Evolutionary conservation across 306 rosid genomes (phyloP).

Genomic region (Acacia crassicarpa): DNA sequence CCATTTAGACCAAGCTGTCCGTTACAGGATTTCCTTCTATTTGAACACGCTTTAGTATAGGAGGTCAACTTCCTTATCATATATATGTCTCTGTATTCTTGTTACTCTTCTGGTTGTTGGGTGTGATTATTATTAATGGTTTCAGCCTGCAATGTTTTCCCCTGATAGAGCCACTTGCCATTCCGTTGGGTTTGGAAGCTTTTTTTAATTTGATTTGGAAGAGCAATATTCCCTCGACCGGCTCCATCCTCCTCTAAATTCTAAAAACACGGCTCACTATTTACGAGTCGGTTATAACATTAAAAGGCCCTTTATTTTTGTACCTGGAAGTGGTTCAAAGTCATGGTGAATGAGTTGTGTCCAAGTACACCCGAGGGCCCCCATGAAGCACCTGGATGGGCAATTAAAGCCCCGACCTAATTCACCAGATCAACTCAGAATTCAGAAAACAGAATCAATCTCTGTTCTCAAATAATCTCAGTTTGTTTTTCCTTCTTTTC

Average conservation of each 20-base stretch:
- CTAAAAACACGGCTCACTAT: neutral
- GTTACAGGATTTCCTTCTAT: neutral
- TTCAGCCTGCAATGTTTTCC: conserved; percentile 62
- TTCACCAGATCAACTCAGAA: neutral
- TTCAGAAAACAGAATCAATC: neutral
- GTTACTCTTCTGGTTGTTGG: neutral
- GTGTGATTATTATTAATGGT: conserved; percentile 23
- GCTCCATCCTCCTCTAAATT: neutral
- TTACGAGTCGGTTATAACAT: neutral
- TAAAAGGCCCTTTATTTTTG: conserved; percentile 19
- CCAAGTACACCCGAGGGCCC: neutral
- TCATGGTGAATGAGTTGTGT: neutral
- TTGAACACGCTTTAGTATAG: neutral
- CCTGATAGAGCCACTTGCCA: conserved; percentile 72
- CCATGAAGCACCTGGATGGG: neutral
- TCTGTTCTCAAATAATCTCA: neutral
- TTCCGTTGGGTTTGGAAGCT: conserved; percentile 14
- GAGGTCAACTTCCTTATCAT: conserved; percentile 7
- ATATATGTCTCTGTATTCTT: neutral
- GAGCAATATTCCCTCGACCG: conserved; percentile 17
- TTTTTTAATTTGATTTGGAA: neutral
- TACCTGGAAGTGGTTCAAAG: neutral
- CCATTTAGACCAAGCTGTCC: conserved; percentile 43
- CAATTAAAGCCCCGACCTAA: neutral
- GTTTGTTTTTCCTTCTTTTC: neutral